Evolutionary conservation across 1,284 basidiomycete species (phyloP), one percentile per base, ranked within the genome.

Genomic region (Volvariella volvacea): DNA sequence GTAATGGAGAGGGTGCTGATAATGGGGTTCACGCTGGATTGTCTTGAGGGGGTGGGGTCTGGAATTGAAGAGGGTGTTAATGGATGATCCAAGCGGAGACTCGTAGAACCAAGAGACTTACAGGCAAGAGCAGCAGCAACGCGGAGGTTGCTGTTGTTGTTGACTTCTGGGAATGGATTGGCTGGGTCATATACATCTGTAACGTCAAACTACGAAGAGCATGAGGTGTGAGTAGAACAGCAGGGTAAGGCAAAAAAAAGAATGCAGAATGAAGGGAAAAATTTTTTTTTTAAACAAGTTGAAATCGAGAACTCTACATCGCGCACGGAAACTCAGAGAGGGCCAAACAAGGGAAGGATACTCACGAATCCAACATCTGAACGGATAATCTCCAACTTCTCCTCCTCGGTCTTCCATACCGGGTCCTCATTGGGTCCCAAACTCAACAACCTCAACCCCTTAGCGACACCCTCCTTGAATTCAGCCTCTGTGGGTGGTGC

Each of bases 401-500:
- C 50, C 2, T 41, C 46, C 16, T 57, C 54, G 4, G 53, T 53
- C 45, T 51, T 55, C 56, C 57, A 59, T 20, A 56, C 55, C 8
- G 57, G 55, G n/a, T 55, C 53, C 34, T 36, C 19, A 15, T 20
- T 20, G 34, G 19, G 34, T 36, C 19, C n/a, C n/a, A 36, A 8
- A 20, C 19, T 36, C 34, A 36, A 20, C 34, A 36, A 36, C 19
- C 34, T 36, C 34, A 36, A 36, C 19, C 34, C 34, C n/a, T 16
- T 15, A 6, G 34, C 34, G 8, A 16, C 19, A 20, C 15, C 15
- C 15, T 36, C 19, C n/a, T 36, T n/a, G 34, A 36, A 36, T n/a
- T 36, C 34, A 6, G 14, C 6, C 7, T 15, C 19, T 6, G 34
- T 15, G n/a, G 19, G 14, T 15, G 34, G 34, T 16, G 34, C 34